Evolutionary conservation across 192 early-diverging fungal genomes (phyloP).

Genomic region (Geranomyces variabilis): DNA sequence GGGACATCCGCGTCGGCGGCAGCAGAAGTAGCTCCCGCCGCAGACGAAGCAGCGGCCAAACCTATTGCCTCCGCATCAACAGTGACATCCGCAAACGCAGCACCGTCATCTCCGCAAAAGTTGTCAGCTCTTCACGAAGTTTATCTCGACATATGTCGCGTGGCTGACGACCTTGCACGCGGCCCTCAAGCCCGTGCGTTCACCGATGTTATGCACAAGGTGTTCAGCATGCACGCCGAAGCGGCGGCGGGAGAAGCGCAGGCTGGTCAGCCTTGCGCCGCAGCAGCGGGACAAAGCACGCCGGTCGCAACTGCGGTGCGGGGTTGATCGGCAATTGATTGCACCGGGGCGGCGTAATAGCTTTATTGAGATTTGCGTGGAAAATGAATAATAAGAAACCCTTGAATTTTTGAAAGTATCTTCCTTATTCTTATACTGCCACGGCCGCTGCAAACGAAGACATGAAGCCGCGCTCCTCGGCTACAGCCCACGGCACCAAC

Average conservation of each 20-base stretch:
- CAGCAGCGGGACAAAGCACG: neutral
- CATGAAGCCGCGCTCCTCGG: no score
- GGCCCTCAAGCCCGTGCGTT: constrained; percentile 57
- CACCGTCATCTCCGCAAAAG: neutral
- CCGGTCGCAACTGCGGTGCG: neutral
- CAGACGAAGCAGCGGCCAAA: neutral
- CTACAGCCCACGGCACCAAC: no score
- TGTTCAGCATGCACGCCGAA: constrained; percentile 56
- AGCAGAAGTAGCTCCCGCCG: neutral
- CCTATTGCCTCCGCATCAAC: neutral
- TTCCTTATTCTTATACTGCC: no score
- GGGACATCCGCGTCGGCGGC: neutral
- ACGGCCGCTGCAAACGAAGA: no score
- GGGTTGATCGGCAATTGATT: no score
- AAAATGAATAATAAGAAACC: no score
- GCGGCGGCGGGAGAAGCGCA: neutral
- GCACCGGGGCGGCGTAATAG: no score
- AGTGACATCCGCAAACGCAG: neutral
- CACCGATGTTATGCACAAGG: constrained; percentile 56
- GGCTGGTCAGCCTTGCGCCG: neutral
- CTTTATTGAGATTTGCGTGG: no score
- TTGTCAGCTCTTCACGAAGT: constrained; percentile 13
- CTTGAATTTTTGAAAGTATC: no score
- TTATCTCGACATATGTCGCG: constrained; percentile 55
- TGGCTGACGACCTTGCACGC: constrained; percentile 55